A percentile compares a stretch with the other conserved stretches of the same genome.
Conservation (phyloP, 768 basidiomycete species). For the Leccinum subgranulosum region DNA sequence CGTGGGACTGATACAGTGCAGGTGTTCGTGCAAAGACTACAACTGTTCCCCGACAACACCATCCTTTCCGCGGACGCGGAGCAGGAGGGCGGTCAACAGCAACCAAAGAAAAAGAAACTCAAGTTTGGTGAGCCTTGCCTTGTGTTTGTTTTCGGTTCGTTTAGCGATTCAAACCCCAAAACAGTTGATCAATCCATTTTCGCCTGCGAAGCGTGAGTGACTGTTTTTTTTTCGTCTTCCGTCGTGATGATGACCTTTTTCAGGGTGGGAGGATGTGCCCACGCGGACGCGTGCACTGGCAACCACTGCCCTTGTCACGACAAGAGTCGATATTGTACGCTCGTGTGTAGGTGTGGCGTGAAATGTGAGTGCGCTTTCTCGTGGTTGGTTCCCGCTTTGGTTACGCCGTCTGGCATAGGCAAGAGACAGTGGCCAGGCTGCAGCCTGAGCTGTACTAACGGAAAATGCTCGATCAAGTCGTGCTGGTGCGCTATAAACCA, state of each 20-base stretch:
- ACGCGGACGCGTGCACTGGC: constrained; percentile 45
- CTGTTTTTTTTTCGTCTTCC: background rate
- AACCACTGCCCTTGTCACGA: constrained; percentile 40
- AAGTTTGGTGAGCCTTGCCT: constrained; percentile 16
- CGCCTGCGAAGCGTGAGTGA: constrained; percentile 11
- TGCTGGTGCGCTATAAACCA: constrained; percentile 37
- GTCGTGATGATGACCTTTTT: background rate
- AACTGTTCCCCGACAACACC: constrained; percentile 17
- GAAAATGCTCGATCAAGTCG: constrained; percentile 20
- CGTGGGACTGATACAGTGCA: background rate
- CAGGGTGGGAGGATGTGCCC: constrained; percentile 41
- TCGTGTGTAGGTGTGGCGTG: constrained; percentile 45
- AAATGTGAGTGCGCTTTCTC: constrained; percentile 32
- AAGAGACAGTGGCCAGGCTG: constrained; percentile 15
- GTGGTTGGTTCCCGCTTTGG: background rate
- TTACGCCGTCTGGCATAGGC: constrained; percentile 3
- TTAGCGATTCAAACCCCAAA: too few relatives aligned
- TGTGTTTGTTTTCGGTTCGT: too few relatives aligned
- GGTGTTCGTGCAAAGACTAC: constrained; percentile 22
- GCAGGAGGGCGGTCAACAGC: background rate
- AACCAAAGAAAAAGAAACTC: background rate
- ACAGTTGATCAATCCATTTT: constrained; percentile 9
- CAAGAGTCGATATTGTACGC: constrained; percentile 40
- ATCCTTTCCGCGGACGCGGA: constrained; percentile 7
- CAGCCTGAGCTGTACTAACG: constrained; percentile 22